Base-by-base conservation (phyloP, 306 rosid genomes). In the Citrullus amarus region DNA sequence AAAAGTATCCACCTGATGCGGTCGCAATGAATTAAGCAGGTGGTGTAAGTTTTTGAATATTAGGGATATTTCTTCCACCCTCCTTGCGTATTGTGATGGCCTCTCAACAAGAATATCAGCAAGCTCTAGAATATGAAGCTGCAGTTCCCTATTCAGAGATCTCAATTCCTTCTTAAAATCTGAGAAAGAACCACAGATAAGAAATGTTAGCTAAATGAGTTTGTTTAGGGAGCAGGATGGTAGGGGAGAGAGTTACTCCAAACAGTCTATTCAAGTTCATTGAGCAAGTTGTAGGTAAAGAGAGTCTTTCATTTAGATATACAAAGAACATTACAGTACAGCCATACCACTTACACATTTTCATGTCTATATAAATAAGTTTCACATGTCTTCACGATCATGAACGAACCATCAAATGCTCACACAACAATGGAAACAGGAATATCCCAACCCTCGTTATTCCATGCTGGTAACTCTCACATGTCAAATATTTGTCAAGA, bases 21-120 rank as follows among this genome's bases (percentile, higher is more conserved):
- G 98, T 28, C 97, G 94, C 81, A 92, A 66, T 34, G 95, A 92
- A 80, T 94, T 94, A 60, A 94, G 89, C 86, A 94, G 96, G 81
- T 94, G 97, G 80, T 94, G 96, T 75, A 94, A 74, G 89, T 94
- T 94, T 87, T 94, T 94, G 82, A 90, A 92, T 81, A 90, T 86
- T 53, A 93, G 91, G 77, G 98, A 94, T 84, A 94, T 87, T 55
- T 94, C 98, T 86, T 94, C 97, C n/a, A 94, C 96, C 82, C 93
- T 88, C 88, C 97, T 92, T 0, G 98, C 98, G 68, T 92, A 94
- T 44, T 94, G 97, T 32, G 98, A 94, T 57, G 98, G 97, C 77
- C 95, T 88, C 88, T 92, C 93, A 58, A 90, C 91, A 28, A 94
- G 96, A 88, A 92, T 86, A 88, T 94, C 98, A 44, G 98, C 95